A percentile compares a stretch with the other conserved stretches of the same genome.
These are phyloP conservation scores for Lycium barbarum DNA, from an alignment of 257 asterid species.

Conservation along the genomic window DNA sequence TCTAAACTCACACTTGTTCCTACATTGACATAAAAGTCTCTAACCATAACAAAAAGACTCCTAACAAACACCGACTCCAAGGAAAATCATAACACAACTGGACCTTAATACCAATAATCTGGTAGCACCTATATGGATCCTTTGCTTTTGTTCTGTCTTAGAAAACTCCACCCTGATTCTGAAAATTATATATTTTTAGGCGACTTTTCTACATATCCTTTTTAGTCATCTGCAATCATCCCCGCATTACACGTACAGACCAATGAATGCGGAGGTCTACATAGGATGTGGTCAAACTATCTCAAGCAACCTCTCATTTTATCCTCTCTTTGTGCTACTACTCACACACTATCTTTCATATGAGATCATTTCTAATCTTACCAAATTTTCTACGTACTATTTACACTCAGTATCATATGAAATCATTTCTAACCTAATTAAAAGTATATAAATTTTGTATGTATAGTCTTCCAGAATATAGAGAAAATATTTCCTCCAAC, in stretches of 20 bases:
- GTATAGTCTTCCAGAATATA: background rate
- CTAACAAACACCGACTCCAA: constrained; percentile 4
- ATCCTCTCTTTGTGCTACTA: constrained; percentile 19
- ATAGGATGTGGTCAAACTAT: constrained; percentile 13
- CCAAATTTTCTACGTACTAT: background rate
- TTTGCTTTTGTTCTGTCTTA: background rate
- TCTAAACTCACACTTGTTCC: background rate
- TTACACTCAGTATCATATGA: background rate
- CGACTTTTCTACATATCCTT: background rate
- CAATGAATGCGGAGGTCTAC: constrained; percentile 1
- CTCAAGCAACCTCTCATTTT: background rate
- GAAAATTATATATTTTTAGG: background rate
- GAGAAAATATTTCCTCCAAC: constrained; percentile 9
- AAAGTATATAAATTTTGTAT: too few species aligned
- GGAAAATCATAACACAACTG: background rate
- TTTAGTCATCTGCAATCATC: background rate
- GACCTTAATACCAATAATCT: background rate
- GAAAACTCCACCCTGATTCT: background rate
- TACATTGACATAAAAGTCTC: background rate
- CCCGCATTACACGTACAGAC: background rate
- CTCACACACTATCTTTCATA: background rate
- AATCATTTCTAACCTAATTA: background rate
- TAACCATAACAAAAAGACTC: background rate
- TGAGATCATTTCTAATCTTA: background rate
- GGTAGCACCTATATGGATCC: background rate